Conservation (phyloP, 1,284 basidiomycete genomes). For the Fomitopsis schrenkii region DNA sequence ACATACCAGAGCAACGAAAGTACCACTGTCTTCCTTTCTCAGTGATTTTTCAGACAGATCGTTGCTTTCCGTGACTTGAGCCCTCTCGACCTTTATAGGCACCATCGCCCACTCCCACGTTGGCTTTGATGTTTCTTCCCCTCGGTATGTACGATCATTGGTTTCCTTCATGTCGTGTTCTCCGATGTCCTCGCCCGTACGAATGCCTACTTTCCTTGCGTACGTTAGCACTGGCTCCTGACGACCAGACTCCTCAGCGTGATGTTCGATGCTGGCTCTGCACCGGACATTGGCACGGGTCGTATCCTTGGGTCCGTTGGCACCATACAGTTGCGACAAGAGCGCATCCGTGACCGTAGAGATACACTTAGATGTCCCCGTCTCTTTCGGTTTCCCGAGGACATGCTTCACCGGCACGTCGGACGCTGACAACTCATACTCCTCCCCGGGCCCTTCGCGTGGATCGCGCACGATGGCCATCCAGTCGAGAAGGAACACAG, state of each 20-base stretch:
- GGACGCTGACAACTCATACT: not conserved
- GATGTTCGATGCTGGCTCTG: not conserved
- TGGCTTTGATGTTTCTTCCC: not conserved
- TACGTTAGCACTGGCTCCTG: not conserved
- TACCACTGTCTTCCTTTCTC: too few relatives aligned
- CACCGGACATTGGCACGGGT: not conserved
- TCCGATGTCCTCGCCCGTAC: not conserved
- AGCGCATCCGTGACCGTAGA: not conserved
- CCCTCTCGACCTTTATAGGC: not conserved
- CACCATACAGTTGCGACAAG: not conserved
- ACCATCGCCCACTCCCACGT: not conserved
- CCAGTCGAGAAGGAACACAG: not conserved
- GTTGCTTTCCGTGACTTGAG: not conserved
- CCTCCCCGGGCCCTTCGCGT: too few relatives aligned
- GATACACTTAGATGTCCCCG: not conserved
- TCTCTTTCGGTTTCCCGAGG: not conserved
- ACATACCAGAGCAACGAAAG: too few relatives aligned
- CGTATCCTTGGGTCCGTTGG: not conserved
- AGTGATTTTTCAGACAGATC: not conserved
- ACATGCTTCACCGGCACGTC: not conserved
- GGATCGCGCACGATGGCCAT: not conserved
- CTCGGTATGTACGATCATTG: not conserved
- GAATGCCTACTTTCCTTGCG: not conserved
- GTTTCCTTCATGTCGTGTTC: not conserved
- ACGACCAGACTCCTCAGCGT: not conserved